phyloP scores from a whole-genome alignment of 345 rosid species.

The Corymbia maculata region DNA sequence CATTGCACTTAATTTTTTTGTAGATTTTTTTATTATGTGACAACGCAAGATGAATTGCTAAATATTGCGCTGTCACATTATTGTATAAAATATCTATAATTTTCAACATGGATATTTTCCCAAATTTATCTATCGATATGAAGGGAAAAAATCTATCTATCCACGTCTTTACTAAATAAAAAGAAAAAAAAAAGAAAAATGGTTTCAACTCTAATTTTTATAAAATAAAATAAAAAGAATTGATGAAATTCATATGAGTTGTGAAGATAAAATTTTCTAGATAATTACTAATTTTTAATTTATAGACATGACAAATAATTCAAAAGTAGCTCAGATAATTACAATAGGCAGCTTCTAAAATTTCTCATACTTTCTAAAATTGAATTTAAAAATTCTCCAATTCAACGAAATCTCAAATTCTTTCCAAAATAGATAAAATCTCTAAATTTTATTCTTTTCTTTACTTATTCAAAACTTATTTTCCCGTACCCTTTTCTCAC shows the following conservation, averaged over 20 bases:
- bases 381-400: neutral
- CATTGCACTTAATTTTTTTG: neutral
- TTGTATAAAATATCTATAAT: neutral
- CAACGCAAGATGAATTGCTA: neutral
- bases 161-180: neutral
- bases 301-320: neutral
- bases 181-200: neutral
- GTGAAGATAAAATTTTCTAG: neutral
- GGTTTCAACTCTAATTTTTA: neutral
- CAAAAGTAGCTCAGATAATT: neutral
- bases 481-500: rapidly evolving
- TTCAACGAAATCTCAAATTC: neutral
- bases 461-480: neutral
- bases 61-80: too few relatives aligned
- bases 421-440: neutral
- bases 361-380: neutral
- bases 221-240: rapidly evolving
- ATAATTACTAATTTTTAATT: neutral
- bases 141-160: neutral
- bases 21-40: neutral
- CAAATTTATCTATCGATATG: neutral
- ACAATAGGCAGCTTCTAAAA: neutral
- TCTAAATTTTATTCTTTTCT: neutral
- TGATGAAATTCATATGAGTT: neutral
- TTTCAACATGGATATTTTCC: neutral